Percentiles rank a stretch among this genome's conserved stretches.
phyloP scores from a whole-genome alignment of 345 rosid species.

The Gossypium herbaceum region DNA sequence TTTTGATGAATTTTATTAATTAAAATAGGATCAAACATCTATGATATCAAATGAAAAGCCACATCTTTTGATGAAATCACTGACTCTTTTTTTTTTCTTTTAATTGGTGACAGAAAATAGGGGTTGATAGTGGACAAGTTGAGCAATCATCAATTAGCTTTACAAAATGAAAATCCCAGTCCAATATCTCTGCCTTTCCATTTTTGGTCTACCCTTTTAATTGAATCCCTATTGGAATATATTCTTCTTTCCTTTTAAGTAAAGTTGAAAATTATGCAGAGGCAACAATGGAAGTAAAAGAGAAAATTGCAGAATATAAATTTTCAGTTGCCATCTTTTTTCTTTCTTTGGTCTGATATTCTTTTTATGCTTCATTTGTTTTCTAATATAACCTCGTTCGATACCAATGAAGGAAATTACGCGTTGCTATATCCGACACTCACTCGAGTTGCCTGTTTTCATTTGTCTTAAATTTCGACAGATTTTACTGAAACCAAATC shows the following conservation, averaged over 20 bases:
- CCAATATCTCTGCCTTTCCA: constrained; percentile 2
- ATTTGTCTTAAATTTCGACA: not conserved
- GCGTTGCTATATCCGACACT: not conserved
- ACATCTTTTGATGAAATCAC: not conserved
- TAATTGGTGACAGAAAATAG: not conserved
- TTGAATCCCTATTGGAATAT: not conserved
- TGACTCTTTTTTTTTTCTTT: not conserved
- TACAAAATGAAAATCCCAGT: not conserved
- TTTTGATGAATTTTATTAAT: not conserved
- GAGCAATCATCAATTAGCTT: not conserved
- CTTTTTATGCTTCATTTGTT: not conserved
- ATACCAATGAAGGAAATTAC: not conserved
- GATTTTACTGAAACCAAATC: constrained; percentile 1
- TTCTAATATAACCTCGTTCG: not conserved
- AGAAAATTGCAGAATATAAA: not conserved
- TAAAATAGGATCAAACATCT: not conserved
- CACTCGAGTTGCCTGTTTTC: not conserved
- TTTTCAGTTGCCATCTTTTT: not conserved
- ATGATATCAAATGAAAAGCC: not conserved
- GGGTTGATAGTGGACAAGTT: not conserved
- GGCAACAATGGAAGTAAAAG: not conserved
- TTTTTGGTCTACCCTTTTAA: not conserved
- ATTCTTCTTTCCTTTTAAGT: not conserved
- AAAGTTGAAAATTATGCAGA: not conserved
- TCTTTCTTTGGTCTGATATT: not conserved